These are phyloP conservation scores for Stephania cephalantha DNA, from an alignment of 164 flowering plant genomes.

Conservation along the genomic window DNA sequence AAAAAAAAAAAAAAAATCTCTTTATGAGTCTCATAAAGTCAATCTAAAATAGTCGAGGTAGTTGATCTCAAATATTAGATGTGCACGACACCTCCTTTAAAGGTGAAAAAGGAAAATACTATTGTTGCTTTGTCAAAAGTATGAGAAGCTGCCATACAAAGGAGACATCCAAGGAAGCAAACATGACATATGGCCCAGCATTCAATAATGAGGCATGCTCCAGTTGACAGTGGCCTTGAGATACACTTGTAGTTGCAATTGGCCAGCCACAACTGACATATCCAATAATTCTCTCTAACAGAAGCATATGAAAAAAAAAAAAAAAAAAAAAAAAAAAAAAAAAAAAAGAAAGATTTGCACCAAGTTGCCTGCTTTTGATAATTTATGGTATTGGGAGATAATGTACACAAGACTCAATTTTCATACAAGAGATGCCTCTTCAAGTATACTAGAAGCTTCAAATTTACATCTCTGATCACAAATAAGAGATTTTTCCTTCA, in stretches of 20 bases:
- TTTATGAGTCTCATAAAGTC: no score
- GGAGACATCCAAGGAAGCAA: background rate
- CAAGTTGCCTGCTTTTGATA: background rate
- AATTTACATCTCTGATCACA: background rate
- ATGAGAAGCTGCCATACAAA: background rate
- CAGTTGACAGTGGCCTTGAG: background rate
- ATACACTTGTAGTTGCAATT: constrained; percentile 5
- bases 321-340: background rate
- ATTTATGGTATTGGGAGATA: background rate
- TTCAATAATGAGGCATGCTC: background rate
- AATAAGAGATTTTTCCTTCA: background rate
- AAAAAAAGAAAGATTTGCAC: background rate
- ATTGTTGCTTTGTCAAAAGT: no score
- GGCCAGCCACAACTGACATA: constrained; percentile 22
- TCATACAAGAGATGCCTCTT: constrained; percentile 6
- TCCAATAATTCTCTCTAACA: constrained; percentile 13
- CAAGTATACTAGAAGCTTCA: constrained; percentile 9
- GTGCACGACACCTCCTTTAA: no score
- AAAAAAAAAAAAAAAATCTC: no score
- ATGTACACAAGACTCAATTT: constrained; percentile 6
- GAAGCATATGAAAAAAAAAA: background rate
- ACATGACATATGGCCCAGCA: background rate
- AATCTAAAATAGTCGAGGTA: no score
- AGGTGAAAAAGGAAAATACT: no score
- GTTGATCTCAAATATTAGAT: no score